A percentile compares a stretch with the other conserved stretches of the same genome.
Conservation (phyloP, 306 rosid genomes). For the Vigna hirtella region DNA sequence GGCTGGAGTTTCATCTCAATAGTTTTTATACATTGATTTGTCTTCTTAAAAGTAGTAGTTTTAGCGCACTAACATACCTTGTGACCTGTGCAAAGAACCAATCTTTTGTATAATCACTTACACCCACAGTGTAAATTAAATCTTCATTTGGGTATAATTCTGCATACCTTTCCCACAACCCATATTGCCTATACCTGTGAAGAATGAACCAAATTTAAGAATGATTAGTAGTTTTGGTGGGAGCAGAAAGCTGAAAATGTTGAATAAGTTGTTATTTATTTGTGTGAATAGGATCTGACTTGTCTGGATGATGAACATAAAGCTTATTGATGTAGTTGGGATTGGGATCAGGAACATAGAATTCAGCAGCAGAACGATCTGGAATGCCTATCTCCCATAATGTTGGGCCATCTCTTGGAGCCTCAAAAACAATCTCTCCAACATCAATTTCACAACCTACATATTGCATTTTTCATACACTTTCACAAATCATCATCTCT, state of each 20-base stretch:
- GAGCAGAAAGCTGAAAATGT: not conserved
- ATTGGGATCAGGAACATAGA: constrained; percentile 79
- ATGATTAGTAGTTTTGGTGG: not conserved
- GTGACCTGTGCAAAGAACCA: constrained; percentile 94
- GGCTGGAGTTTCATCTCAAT: too few relatives aligned
- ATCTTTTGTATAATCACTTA: constrained; percentile 65
- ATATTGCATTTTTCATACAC: constrained; percentile 26
- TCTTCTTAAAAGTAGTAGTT: too few relatives aligned
- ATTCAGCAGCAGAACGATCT: constrained; percentile 81
- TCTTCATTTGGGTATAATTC: constrained; percentile 74
- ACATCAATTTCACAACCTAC: constrained; percentile 62
- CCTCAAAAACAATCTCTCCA: constrained; percentile 64
- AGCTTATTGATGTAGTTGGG: constrained; percentile 73
- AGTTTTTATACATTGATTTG: too few relatives aligned
- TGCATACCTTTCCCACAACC: constrained; percentile 89
- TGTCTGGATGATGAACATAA: constrained; percentile 75
- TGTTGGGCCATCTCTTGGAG: constrained; percentile 85
- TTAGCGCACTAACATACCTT: constrained; percentile 51
- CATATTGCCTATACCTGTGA: constrained; percentile 79
- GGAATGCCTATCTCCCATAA: constrained; percentile 93
- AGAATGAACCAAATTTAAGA: not conserved
- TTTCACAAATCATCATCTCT: not conserved
- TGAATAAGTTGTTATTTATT: not conserved
- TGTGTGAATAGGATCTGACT: constrained; percentile 49
- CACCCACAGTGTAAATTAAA: constrained; percentile 65